Evolutionary conservation across 495 filamentous ascomycete genomes (phyloP).

Genomic region (Trichoderma virens): DNA sequence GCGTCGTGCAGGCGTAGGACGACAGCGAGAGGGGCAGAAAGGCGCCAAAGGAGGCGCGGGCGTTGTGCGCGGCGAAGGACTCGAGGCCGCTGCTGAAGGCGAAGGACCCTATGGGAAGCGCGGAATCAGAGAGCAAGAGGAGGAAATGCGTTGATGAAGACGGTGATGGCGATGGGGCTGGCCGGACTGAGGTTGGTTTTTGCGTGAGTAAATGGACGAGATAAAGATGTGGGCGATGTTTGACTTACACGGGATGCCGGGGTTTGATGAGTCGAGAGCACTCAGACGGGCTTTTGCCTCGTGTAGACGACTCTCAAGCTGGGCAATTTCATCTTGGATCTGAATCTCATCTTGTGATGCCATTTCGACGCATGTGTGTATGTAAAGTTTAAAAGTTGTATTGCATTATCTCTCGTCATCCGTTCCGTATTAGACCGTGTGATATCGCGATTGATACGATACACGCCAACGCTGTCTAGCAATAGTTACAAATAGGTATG

Average conservation of each 20-base stretch:
- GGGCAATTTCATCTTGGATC: constrained; percentile 18
- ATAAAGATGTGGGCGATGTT: neutral
- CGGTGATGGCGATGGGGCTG: constrained; percentile 8
- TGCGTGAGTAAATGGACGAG: neutral
- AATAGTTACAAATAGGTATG: neutral
- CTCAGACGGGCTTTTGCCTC: constrained; percentile 8
- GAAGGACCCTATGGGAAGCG: constrained; percentile 91
- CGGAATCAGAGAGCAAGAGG: constrained; percentile 89
- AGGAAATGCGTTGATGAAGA: constrained; percentile 56
- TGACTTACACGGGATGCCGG: neutral
- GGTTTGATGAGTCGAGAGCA: neutral
- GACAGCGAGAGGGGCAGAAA: constrained; percentile 75
- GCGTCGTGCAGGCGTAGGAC: constrained; percentile 67
- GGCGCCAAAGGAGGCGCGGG: constrained; percentile 47
- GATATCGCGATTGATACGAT: neutral
- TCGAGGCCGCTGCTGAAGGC: constrained; percentile 89
- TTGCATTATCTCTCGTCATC: constrained; percentile 4
- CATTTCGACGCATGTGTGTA: neutral
- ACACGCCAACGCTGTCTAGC: neutral
- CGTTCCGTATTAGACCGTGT: neutral
- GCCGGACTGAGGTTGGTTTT: neutral
- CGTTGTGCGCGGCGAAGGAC: constrained; percentile 77
- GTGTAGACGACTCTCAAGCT: neutral
- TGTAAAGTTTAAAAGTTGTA: constrained; percentile 6
- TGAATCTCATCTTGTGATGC: constrained; percentile 15